These are phyloP conservation scores for Pestalotiopsis sp. DNA, from an alignment of 2,329 filamentous ascomycete species.

Conservation along the genomic window DNA sequence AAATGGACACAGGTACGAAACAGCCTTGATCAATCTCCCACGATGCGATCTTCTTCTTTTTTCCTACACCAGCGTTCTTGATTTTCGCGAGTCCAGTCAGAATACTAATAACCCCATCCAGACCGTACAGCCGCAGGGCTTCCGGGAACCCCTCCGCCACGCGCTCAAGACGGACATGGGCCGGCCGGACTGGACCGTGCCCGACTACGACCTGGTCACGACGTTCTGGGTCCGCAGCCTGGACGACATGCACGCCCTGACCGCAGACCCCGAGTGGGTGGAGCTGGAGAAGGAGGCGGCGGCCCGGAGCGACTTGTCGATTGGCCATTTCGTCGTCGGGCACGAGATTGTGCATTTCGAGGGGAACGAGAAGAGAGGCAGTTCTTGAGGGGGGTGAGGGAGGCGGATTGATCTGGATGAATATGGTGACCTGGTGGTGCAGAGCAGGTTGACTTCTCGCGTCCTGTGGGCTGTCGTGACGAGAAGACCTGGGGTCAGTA, in stretches of 20 bases:
- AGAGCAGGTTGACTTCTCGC: too few species aligned
- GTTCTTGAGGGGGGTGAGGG: not conserved
- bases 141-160: slow-evolving; percentile 11
- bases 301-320: slow-evolving; percentile 1
- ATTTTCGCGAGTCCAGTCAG: too few species aligned
- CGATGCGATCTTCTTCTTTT: not conserved
- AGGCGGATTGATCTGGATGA: too few species aligned
- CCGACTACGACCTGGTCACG: slow-evolving; percentile 13
- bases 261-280: slow-evolving; percentile 5
- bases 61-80: too few species aligned
- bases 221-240: slow-evolving; percentile 1
- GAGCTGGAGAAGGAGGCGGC: slow-evolving; percentile 13
- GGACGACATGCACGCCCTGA: slow-evolving; percentile 8
- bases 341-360: slow-evolving; percentile 14
- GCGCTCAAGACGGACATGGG: slow-evolving; percentile 8
- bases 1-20: slow-evolving; percentile 11
- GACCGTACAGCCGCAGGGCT: slow-evolving; percentile 7
- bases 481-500: too few species aligned
- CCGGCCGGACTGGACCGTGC: slow-evolving; percentile 14
- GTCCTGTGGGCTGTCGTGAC: too few species aligned
- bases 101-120: not conserved
- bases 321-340: slow-evolving; percentile 12
- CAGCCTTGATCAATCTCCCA: too few species aligned
- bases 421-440: too few species aligned
- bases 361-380: slow-evolving; percentile 24